Evolutionary conservation across 2,329 filamentous ascomycete species (phyloP).

Genomic region (Escovopsis sp.): DNA sequence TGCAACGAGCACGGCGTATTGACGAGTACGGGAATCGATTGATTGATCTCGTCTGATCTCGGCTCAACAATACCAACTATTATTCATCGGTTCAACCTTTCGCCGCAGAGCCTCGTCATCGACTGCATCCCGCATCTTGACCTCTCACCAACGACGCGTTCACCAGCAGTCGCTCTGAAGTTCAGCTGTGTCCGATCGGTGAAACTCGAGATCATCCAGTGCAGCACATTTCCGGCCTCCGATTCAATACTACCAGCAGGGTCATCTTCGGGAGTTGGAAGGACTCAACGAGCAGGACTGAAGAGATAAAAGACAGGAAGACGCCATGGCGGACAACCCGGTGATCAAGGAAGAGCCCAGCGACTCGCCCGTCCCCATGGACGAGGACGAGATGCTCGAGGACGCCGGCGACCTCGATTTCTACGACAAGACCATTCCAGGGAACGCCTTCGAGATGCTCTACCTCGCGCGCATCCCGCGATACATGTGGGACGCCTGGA

Average conservation of each 20-base stretch:
- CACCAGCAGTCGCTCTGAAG: not conserved
- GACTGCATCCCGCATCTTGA: too few relatives aligned
- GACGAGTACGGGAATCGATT: too few relatives aligned
- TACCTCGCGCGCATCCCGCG: slow-evolving; percentile 70
- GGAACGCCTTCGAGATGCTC: slow-evolving; percentile 28
- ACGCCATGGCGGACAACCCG: slow-evolving; percentile 18
- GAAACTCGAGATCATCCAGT: too few relatives aligned
- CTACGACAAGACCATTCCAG: slow-evolving; percentile 28
- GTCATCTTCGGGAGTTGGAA: not conserved
- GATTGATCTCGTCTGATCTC: too few relatives aligned
- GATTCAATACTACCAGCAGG: not conserved
- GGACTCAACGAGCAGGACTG: not conserved
- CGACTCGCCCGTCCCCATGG: slow-evolving; percentile 26
- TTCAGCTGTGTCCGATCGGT: not conserved
- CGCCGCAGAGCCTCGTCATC: too few relatives aligned
- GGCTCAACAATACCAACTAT: too few relatives aligned
- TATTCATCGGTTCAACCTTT: too few relatives aligned
- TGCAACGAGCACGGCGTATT: too few relatives aligned
- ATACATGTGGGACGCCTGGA: slow-evolving; percentile 70
- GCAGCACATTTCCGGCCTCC: too few relatives aligned
- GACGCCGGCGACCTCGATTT: slow-evolving; percentile 41
- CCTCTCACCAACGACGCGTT: too few relatives aligned
- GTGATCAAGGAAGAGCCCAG: slow-evolving; percentile 37
- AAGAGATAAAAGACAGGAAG: not conserved
- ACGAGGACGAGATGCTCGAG: slow-evolving; percentile 55